Evolutionary conservation across 805 yeast species (phyloP), one percentile per base, ranked within the genome.

Genomic region (Lipomyces sp.): DNA sequence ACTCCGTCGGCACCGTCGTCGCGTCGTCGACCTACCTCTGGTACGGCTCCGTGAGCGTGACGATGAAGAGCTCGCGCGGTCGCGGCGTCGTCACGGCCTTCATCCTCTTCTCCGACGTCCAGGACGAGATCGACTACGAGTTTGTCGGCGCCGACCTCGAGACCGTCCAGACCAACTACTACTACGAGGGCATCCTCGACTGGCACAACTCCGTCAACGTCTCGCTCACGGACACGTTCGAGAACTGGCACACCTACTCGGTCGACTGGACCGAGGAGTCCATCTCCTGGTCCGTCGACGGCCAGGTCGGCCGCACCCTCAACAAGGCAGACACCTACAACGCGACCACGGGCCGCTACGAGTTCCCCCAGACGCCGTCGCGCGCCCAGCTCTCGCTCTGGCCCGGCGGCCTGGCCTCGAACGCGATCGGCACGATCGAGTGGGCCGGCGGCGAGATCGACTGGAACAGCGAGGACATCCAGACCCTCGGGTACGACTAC

Each of bases 111-210:
- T 86, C 95, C 6, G 85, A 86, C 65, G 87, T 83, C 37, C 81
- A 86, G 74, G 97, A 89, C 73, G 97, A 90, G 75, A 77, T 89
- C 62, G 97, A 90, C 77, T 82, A 70, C 64, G 96, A 90, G 72
- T 83, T 81, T 60, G 83, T 88, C 57, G 98, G 98, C 52, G 77
- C 78, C 63, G 79, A 84, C 63, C 69, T 86, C 63, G 74, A 76
- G 29, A 65, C 69, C 21, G 86, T 82, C 1, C 90, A 90, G 74
- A 74, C 89, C 24, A 90, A 90, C 70, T 89, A 66, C 75, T 90
- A 86, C 73, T 81, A 79, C 67, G 81, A 84, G 65, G 96, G 91
- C 67, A 68, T 72, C 29, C 72, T 81, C 64, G 78, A 86, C 73
- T 86, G 81, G 68, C 74, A 82, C 31, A 84, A 85, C 66, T 75